These are phyloP conservation scores for Basidiobolus meristosporus DNA, from an alignment of 371 early-diverging fungal genomes.

Conservation along the genomic window DNA sequence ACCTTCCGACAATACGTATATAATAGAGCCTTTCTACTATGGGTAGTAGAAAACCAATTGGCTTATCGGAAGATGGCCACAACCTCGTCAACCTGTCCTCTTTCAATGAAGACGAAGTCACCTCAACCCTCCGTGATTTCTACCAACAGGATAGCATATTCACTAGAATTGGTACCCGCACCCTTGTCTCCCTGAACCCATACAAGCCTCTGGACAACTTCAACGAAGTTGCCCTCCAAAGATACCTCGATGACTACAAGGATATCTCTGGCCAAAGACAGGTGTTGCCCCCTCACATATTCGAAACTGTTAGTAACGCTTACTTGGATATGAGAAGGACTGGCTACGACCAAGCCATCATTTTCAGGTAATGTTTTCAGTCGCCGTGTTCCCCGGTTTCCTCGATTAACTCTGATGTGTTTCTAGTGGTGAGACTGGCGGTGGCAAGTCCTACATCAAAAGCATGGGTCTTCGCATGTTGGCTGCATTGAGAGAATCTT, in stretches of 20 bases:
- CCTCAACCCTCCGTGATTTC: background rate
- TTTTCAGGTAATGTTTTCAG: constrained; percentile 9
- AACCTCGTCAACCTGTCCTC: too few relatives aligned
- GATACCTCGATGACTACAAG: constrained; percentile 25
- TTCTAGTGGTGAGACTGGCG: constrained; percentile 69
- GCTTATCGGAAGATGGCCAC: too few relatives aligned
- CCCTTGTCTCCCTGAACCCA: background rate
- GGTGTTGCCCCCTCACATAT: constrained; percentile 70
- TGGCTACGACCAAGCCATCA: constrained; percentile 62
- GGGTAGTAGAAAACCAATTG: too few relatives aligned
- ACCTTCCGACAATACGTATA: too few relatives aligned
- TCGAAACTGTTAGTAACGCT: constrained; percentile 46
- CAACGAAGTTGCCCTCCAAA: constrained; percentile 58
- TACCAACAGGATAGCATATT: background rate
- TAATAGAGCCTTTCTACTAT: too few relatives aligned
- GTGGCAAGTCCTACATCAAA: constrained; percentile 67
- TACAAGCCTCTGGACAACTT: constrained; percentile 26
- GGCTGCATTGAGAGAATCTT: constrained; percentile 37
- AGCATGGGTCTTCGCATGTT: constrained; percentile 40
- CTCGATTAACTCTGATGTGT: background rate
- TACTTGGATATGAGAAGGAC: constrained; percentile 68
- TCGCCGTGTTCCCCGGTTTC: background rate
- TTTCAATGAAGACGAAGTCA: constrained; percentile 5
- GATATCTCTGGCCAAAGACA: constrained; percentile 2
- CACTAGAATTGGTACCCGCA: background rate